A percentile compares a stretch with the other conserved stretches of the same genome.
These are phyloP conservation scores for Phragmites australis DNA, from an alignment of 176 grass and related monocot species.

Conservation along the genomic window DNA sequence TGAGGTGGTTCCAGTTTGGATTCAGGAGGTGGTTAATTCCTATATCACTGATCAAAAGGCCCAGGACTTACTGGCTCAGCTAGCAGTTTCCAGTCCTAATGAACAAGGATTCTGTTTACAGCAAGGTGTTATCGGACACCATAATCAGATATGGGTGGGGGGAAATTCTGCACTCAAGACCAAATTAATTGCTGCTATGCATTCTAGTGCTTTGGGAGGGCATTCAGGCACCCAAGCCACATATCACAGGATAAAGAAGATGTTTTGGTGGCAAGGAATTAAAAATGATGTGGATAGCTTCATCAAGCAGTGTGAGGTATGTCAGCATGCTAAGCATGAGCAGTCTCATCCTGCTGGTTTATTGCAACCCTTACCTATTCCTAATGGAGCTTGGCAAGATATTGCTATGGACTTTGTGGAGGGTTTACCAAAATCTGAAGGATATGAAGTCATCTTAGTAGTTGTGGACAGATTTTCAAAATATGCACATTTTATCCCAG, in stretches of 20 bases:
- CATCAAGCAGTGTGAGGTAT: not conserved
- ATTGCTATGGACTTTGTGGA: not conserved
- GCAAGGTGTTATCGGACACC: rapidly evolving
- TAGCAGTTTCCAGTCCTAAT: not conserved
- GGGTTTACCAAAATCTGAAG: not conserved
- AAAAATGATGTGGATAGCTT: not conserved
- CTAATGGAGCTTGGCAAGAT: not conserved
- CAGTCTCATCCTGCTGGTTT: not conserved
- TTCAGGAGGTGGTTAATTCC: not conserved
- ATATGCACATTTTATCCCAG: too few species aligned
- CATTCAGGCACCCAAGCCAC: not conserved
- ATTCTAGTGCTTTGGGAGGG: not conserved
- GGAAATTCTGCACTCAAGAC: not conserved
- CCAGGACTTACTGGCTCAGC: not conserved
- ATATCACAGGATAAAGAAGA: not conserved
- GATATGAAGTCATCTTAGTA: not conserved
- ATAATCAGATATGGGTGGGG: too few species aligned
- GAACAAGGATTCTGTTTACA: not conserved
- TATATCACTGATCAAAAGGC: not conserved
- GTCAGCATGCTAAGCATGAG: not conserved
- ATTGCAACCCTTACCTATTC: not conserved
- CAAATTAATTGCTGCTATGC: not conserved
- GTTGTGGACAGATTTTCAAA: not conserved
- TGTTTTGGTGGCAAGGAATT: not conserved
- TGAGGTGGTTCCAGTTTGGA: rapidly evolving